Evolutionary conservation across 2,329 filamentous ascomycete genomes (phyloP), one percentile per base, ranked within the genome.

Genomic region (Alternaria longipes): DNA sequence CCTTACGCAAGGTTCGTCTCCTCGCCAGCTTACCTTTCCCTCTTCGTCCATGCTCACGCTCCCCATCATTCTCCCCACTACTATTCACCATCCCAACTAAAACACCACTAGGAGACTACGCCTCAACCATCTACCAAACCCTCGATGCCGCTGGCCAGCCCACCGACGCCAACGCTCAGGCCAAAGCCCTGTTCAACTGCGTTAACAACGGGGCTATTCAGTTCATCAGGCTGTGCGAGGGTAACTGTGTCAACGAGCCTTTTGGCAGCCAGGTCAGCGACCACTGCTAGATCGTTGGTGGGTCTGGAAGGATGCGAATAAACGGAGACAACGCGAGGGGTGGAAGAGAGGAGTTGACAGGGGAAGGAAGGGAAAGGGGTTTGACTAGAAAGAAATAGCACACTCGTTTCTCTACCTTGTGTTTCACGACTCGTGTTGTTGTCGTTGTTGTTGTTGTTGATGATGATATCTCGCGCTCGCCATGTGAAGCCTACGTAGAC

Each of bases 221-320:
- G 11, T 54, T 54, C 18, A 54, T 32, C 3, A 26, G 26, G 26
- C 8, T 54, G 5, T 54, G 52, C 2, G 36, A 18, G 2, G 52
- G 52, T 0, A 28, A 54, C 20, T 54, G 52, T 20, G 20, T 30
- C 9, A 54, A 54, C 0, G 52, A 54, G 52, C 52, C 52, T 0
- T 54, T 54, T 45, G 52, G 52, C 8, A 44, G 36, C 28, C 52
- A 54, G 52, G 40, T 32, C 22, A 54, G 40, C 4, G 52, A 54
- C n/a, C 52, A 54, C 12, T 54, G 52, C 26, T 54, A 54, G 52
- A 26, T 12, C 24, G 4, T 11, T 8, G 5, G 8, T 8, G 44
- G 26, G 8, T 11, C 24, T 7, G 7, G 7, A 26, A 26, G 7
- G 24, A 26, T 26, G 24, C 24, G 2, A 2, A 24, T 8, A 0